Conservation (phyloP, 169 alveolate genomes). For the Eimeria nieschulzi region DNA sequence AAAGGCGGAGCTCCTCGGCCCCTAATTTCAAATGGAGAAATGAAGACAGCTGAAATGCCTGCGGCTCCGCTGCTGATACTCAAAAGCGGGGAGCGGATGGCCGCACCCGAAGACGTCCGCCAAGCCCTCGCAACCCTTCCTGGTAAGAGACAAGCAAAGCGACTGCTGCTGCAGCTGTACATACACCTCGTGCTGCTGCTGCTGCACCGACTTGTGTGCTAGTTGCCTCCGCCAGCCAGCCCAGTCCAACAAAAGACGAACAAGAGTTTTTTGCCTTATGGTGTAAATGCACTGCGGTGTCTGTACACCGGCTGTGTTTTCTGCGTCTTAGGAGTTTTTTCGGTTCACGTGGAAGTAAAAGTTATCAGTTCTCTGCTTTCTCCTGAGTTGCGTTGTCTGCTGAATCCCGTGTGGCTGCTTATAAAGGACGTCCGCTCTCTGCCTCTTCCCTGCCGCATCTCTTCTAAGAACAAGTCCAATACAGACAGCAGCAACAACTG, state of each 20-base stretch:
- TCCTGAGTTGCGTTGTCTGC: conserved; percentile 38
- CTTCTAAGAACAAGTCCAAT: background rate
- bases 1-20: conserved; percentile 29
- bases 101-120: conserved; percentile 32
- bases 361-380: conserved; percentile 44
- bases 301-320: background rate
- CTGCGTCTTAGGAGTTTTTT: conserved; percentile 41
- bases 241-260: too few relatives aligned
- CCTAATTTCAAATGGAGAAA: conserved; percentile 35
- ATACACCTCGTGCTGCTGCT: too few relatives aligned
- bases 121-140: conserved; percentile 20
- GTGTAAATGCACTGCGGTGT: too few relatives aligned
- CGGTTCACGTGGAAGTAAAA: conserved; percentile 23
- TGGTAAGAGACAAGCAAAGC: background rate
- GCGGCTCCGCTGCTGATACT: conserved; percentile 26
- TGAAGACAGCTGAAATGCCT: conserved; percentile 40
- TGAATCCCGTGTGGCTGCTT: conserved; percentile 58
- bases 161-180: too few relatives aligned
- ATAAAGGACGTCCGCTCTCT: conserved; percentile 42
- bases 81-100: conserved; percentile 26
- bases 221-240: too few relatives aligned
- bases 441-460: background rate
- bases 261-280: too few relatives aligned
- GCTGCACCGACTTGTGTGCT: too few relatives aligned
- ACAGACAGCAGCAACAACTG: too few relatives aligned